Base-by-base conservation (phyloP, 345 rosid species). In the Eucalyptus urophylla region DNA sequence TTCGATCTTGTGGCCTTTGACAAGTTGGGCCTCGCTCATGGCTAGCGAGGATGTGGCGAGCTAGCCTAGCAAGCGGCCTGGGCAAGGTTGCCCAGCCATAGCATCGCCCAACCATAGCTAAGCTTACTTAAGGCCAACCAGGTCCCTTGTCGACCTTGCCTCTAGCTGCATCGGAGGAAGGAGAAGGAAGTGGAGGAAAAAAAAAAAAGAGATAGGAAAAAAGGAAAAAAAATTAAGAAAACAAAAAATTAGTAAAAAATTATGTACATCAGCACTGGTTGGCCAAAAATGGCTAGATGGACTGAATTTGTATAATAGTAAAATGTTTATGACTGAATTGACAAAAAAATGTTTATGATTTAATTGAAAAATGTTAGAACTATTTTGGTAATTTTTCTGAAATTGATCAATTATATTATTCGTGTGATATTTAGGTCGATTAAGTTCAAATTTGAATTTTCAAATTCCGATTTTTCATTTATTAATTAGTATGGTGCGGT, bases 211-310 rank as follows among this genome's bases (percentile, higher is more conserved):
- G 9, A 53, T 53, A 53, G 4, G 0, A 8, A 53, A 19, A 53
- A 53, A 8, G 0, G 8, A 21, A 17, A 14, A 49, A 17, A 17
- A 17, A 7, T 16, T 51, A 7, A 3, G 3, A 53, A 53, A 53
- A 53, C 2, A 53, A 53, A 53, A 53, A 1, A 8, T 53, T 53
- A 21, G 3, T 3, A 53, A 21, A 53, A 53, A 53, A 8, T 21
- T 21, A 53, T 19, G 24, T 53, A 53, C 0, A 1, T 19, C 0
- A 3, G 0, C 0, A 8, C 0, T 17, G 2, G 10, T 53, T 3
- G 56, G 0, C 1, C 0, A 19, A 53, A 53, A 53, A 21, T 4
- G 24, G 1, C 8, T 0, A 3, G 25, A 53, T n/a, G n/a, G n/a
- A n/a, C n/a, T n/a, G n/a, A n/a, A n/a, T n/a, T n/a, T n/a, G n/a